Conservation (phyloP, 208 protist species). For the Naegleria fowleri region DNA sequence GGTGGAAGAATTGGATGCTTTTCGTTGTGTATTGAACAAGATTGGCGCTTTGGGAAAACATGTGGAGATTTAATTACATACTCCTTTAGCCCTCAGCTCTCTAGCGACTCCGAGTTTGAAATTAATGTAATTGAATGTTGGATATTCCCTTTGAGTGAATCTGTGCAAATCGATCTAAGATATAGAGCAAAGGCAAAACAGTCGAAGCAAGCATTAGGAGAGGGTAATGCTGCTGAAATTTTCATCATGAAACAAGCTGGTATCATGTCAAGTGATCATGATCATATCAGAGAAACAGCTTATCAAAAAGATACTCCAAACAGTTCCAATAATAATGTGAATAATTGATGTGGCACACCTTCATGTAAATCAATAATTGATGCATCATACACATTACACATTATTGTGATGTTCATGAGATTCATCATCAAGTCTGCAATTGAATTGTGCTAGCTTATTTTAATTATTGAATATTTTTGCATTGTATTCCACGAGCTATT, state of each 20-base stretch:
- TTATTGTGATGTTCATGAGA: too few relatives aligned
- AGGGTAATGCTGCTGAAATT: background rate
- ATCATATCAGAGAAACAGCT: background rate
- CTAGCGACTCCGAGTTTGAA: background rate
- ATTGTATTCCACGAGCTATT: too few relatives aligned
- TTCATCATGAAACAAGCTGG: constrained; percentile 14
- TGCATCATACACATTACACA: too few relatives aligned
- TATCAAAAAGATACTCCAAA: background rate
- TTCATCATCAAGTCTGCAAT: too few relatives aligned
- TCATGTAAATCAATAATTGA: too few relatives aligned
- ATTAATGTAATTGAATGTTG: background rate
- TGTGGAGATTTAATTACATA: background rate
- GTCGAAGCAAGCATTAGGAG: background rate
- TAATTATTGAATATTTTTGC: too few relatives aligned
- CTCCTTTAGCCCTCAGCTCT: background rate
- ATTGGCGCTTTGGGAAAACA: background rate
- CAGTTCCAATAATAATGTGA: too few relatives aligned
- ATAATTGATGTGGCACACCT: too few relatives aligned
- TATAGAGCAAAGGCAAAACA: background rate
- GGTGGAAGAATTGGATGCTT: background rate
- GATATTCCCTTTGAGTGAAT: background rate
- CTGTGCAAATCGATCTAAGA: background rate
- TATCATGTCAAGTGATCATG: background rate
- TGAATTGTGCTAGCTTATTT: too few relatives aligned
- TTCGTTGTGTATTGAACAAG: background rate